Base-by-base conservation (phyloP, 2,329 filamentous ascomycete species). In the Colletotrichum sp. region DNA sequence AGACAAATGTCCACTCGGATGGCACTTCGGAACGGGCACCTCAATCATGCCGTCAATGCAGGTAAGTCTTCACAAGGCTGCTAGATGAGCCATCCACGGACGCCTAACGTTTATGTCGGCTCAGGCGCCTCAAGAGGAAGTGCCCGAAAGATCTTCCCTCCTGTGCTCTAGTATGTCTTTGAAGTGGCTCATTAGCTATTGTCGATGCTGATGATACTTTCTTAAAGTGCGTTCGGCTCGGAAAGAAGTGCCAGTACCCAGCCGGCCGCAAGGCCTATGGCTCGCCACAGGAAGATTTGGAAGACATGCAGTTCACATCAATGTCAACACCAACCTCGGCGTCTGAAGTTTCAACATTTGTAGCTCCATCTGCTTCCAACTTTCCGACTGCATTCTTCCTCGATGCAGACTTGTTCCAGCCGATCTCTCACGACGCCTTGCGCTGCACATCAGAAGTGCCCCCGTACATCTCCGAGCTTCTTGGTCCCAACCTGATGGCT, bases 241-340 rank as follows among this genome's bases (percentile, higher is more conserved):
- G 77, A 4, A 81, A 80, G 39, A 75, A 39, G 8, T 81, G 80
- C 67, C 76, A 79, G 29, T 81, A 80, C 32, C 78, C 78, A n/a
- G 36, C 69, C 3, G 57, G 69, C 4, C 34, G 69, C 19, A 71
- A 71, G n/a, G 7, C 59, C 4, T 71, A 71, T 30, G 69, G 59
- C 57, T 71, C 69, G 12, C 69, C 59, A 1, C 57, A 34, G 8
- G 57, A 64, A 27, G 22, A 63, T 5, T 22, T 13, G 7, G 59
- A 49, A 15, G 59, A 62, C 7, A 8, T 59, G 27, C 57, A 64
- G 8, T 27, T 27, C 27, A 34, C 25, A 0, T 27, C 59, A n/a
- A 55, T 29, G 27, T 36, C 59, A 30, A 64, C 36, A 27, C 59
- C 68, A 25, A 29, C 55, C 25, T 15, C 36, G 4, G 29, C 16